phyloP scores from a whole-genome alignment of 257 asterid genomes.

The Ilex aquifolium region DNA sequence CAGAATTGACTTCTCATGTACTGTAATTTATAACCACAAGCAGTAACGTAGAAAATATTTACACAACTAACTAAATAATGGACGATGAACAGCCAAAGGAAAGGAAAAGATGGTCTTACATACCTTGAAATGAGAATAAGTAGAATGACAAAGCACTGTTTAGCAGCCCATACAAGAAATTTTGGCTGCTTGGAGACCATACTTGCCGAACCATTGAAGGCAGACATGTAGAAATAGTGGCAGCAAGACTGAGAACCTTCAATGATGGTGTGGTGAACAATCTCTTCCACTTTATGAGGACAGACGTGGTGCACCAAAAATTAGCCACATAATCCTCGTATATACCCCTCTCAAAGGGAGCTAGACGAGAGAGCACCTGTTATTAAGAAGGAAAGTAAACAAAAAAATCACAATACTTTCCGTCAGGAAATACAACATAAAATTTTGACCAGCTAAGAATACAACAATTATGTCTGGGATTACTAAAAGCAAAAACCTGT shows the following conservation, averaged over 20 bases:
- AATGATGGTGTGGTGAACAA: slow-evolving; percentile 62
- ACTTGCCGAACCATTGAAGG: slow-evolving; percentile 79
- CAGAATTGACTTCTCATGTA: slow-evolving; percentile 89
- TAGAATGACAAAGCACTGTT: slow-evolving; percentile 80
- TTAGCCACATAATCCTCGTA: slow-evolving; percentile 97
- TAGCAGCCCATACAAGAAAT: slow-evolving; percentile 75
- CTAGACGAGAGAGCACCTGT: slow-evolving; percentile 94
- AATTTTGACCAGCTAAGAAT: no score
- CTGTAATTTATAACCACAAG: slow-evolving; percentile 35
- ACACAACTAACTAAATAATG: not conserved
- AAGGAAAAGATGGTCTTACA: slow-evolving; percentile 7
- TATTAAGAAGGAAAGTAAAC: slow-evolving; percentile 13
- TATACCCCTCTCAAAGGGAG: slow-evolving; percentile 95
- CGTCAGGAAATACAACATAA: no score
- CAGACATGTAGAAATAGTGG: slow-evolving; percentile 67
- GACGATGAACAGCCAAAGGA: slow-evolving; percentile 11
- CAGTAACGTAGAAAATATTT: slow-evolving; percentile 8
- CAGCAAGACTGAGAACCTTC: slow-evolving; percentile 62
- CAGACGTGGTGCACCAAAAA: slow-evolving; percentile 92
- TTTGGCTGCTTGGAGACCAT: slow-evolving; percentile 55
- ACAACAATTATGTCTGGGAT: no score
- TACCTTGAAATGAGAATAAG: slow-evolving; percentile 98
- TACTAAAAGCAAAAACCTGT: no score
- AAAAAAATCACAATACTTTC: not conserved
- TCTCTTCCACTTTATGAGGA: slow-evolving; percentile 85